These are phyloP conservation scores for Combretum micranthum DNA, from an alignment of 345 rosid species.

Conservation along the genomic window DNA sequence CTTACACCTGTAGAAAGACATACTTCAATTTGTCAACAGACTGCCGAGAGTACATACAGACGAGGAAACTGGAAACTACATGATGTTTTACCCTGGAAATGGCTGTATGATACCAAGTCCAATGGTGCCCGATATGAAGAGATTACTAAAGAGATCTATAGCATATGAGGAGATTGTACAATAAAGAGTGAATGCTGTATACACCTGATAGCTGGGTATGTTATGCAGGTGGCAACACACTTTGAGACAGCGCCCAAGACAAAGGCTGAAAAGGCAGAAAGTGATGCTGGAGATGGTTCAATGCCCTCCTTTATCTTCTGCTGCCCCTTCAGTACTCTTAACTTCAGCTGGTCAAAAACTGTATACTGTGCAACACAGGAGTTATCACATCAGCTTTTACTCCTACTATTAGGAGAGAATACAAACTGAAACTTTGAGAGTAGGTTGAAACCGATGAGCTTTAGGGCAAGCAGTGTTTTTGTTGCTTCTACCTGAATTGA, in stretches of 20 bases:
- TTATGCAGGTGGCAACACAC: conserved; percentile 68
- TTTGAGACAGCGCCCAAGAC: conserved; percentile 81
- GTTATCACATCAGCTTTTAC: background rate
- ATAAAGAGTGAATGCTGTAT: no score
- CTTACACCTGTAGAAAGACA: conserved; percentile 56
- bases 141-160: background rate
- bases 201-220: conserved; percentile 95
- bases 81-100: background rate
- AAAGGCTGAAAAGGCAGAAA: conserved; percentile 84
- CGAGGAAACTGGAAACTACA: background rate
- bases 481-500: conserved; percentile 61
- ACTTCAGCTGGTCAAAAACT: conserved; percentile 91
- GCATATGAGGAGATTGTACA: background rate
- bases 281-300: conserved; percentile 42
- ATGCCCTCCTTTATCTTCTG: conserved; percentile 22
- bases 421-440: background rate
- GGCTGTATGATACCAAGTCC: background rate
- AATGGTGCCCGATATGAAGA: background rate
- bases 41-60: no score
- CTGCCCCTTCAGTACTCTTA: conserved; percentile 36
- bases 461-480: background rate
- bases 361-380: conserved; percentile 55
- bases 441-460: background rate
- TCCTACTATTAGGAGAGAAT: background rate
- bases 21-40: background rate